phyloP scores from a whole-genome alignment of 495 filamentous ascomycete genomes.

The Entonaema liquescens region DNA sequence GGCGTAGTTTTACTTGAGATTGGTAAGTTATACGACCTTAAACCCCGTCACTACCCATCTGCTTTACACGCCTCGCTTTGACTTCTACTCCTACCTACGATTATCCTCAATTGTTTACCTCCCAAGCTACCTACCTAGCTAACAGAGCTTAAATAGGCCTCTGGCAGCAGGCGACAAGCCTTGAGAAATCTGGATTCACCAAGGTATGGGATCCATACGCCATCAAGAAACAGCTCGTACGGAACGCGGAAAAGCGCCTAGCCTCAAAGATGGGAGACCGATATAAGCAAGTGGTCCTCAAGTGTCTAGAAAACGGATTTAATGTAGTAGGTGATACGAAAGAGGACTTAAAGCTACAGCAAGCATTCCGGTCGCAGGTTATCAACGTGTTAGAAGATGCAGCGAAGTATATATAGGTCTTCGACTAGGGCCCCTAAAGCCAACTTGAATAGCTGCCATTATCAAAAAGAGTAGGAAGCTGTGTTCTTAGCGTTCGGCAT shows the following conservation, averaged over 20 bases:
- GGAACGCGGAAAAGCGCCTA: slow-evolving; percentile 37
- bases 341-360: slow-evolving; percentile 48
- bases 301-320: slow-evolving; percentile 45
- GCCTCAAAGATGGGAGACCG: slow-evolving; percentile 43
- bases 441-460: no score
- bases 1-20: slow-evolving; percentile 47
- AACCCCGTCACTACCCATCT: neutral
- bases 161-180: slow-evolving; percentile 38
- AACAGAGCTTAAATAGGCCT: slow-evolving; percentile 12
- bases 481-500: no score
- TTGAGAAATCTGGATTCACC: slow-evolving; percentile 43
- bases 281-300: slow-evolving; percentile 44
- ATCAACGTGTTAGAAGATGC: slow-evolving; percentile 45
- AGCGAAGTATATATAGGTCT: slow-evolving; percentile 13
- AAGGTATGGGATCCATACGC: slow-evolving; percentile 40
- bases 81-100: no score
- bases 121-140: neutral
- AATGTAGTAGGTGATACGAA: slow-evolving; percentile 43
- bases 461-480: no score
- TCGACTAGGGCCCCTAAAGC: neutral
- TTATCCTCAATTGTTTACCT: no score
- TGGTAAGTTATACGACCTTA: slow-evolving; percentile 19
- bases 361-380: slow-evolving; percentile 45
- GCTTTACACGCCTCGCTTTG: neutral
- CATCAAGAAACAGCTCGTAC: slow-evolving; percentile 20